Percentiles rank a stretch among this genome's conserved stretches.
Evolutionary conservation across 2,329 filamentous ascomycete genomes (phyloP).

Genomic region (Dichotomopilus funicola): DNA sequence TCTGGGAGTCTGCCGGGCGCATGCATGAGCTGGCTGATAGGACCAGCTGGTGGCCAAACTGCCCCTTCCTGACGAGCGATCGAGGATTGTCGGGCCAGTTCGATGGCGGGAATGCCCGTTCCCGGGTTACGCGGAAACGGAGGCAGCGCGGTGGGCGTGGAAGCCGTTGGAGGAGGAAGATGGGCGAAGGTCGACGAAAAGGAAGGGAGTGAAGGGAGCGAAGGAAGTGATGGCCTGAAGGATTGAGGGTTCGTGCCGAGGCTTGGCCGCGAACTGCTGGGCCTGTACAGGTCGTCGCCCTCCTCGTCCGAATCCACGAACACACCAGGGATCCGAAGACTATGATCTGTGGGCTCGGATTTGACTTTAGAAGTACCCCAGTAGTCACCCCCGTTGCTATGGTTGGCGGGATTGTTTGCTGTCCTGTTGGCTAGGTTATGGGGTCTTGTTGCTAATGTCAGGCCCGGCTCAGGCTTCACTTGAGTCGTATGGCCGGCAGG

Average conservation of each 20-base stretch:
- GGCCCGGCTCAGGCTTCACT: slow-evolving; percentile 4
- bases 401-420: not conserved
- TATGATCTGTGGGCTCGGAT: not conserved
- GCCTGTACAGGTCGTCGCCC: not conserved
- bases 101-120: slow-evolving; percentile 13
- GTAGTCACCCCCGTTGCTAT: not conserved
- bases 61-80: slow-evolving; percentile 12
- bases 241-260: not conserved
- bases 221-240: slow-evolving; percentile 4
- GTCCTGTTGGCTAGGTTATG: not conserved
- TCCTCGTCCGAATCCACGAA: slow-evolving; percentile 12
- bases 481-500: not conserved
- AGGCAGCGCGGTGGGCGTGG: not conserved
- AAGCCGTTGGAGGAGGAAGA: not conserved
- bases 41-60: slow-evolving; percentile 1
- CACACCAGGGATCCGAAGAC: slow-evolving; percentile 9
- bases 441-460: slow-evolving; percentile 4
- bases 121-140: not conserved
- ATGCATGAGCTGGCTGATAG: not conserved
- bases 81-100: slow-evolving; percentile 19
- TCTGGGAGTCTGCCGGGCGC: not conserved
- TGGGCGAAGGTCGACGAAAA: not conserved
- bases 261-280: not conserved
- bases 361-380: not conserved
- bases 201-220: not conserved